These are phyloP conservation scores for Choricystis sp. DNA, from an alignment of 139 green algal genomes.

Conservation along the genomic window DNA sequence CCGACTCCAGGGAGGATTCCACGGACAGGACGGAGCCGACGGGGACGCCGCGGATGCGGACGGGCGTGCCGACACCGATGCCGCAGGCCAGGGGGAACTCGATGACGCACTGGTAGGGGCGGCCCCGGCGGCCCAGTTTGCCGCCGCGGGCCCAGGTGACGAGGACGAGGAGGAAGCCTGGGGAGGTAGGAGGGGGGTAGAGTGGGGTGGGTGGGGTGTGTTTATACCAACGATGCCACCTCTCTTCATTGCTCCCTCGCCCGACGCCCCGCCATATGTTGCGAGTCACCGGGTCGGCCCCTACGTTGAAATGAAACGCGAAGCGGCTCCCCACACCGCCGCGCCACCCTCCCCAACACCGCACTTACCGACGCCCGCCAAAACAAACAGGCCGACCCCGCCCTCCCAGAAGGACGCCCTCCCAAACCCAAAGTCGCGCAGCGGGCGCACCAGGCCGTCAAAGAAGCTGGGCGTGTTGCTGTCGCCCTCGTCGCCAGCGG, in stretches of 20 bases:
- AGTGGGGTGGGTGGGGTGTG: neutral
- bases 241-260: slow-evolving; percentile 2
- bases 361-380: slow-evolving; percentile 34
- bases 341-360: no score
- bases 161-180: slow-evolving; percentile 29
- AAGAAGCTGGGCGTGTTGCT: slow-evolving; percentile 13
- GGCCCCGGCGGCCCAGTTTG: slow-evolving; percentile 24
- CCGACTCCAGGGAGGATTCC: slow-evolving; percentile 65
- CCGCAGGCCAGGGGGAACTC: slow-evolving; percentile 88
- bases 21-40: slow-evolving; percentile 80
- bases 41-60: slow-evolving; percentile 47
- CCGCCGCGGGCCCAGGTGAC: slow-evolving; percentile 35
- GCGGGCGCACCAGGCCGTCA: slow-evolving; percentile 30
- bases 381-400: slow-evolving; percentile 65
- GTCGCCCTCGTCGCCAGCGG: neutral
- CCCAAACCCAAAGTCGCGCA: slow-evolving; percentile 74
- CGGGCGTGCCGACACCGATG: slow-evolving; percentile 85
- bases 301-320: no score
- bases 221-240: no score
- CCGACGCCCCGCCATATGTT: neutral
- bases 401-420: slow-evolving; percentile 53
- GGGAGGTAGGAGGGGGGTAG: neutral
- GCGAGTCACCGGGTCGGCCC: no score
- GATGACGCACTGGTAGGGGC: slow-evolving; percentile 43
- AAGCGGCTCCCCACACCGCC: no score